Evolutionary conservation across 2,329 filamentous ascomycete species (phyloP).

Genomic region (Aspergillus candidus): DNA sequence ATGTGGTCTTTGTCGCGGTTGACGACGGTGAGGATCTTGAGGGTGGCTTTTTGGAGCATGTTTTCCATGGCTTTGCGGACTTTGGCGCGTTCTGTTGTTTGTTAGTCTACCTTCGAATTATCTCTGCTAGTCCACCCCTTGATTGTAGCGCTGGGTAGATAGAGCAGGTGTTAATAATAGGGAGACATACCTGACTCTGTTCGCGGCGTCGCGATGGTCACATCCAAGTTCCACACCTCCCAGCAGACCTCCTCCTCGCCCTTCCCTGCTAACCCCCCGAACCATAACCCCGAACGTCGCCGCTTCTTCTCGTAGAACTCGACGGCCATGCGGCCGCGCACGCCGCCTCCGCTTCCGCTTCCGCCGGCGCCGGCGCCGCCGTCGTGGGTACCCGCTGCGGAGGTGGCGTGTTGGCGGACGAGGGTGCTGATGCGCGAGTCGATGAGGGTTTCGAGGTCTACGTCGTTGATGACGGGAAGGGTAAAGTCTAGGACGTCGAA

Average conservation of each 20-base stretch:
- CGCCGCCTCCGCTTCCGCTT: slow-evolving; percentile 45
- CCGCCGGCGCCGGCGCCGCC: slow-evolving; percentile 28
- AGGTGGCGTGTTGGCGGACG: slow-evolving; percentile 66
- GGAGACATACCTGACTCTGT: slow-evolving; percentile 70
- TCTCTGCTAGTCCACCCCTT: no score
- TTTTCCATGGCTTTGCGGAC: slow-evolving; percentile 87
- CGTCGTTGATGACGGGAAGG: slow-evolving; percentile 81
- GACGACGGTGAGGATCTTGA: slow-evolving; percentile 84
- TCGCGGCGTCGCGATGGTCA: slow-evolving; percentile 83
- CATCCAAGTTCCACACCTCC: slow-evolving; percentile 92
- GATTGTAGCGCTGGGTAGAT: no score
- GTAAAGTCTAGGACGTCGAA: slow-evolving; percentile 88
- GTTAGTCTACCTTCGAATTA: no score
- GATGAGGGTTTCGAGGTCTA: slow-evolving; percentile 87
- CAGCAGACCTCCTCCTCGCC: slow-evolving; percentile 92
- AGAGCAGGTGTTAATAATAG: no score
- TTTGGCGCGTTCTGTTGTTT: slow-evolving; percentile 66
- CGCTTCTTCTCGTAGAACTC: slow-evolving; percentile 94
- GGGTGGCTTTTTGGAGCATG: slow-evolving; percentile 75
- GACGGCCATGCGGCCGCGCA: slow-evolving; percentile 72
- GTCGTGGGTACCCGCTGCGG: slow-evolving; percentile 48
- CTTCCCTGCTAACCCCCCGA: slow-evolving; percentile 48
- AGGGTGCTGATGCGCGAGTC: slow-evolving; percentile 77
- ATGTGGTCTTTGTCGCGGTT: slow-evolving; percentile 93
- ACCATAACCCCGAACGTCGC: slow-evolving; percentile 69